A percentile compares a stretch with the other conserved stretches of the same genome.
Conservation (phyloP, 148 eudicot genomes). For the Heliosperma pusillum region DNA sequence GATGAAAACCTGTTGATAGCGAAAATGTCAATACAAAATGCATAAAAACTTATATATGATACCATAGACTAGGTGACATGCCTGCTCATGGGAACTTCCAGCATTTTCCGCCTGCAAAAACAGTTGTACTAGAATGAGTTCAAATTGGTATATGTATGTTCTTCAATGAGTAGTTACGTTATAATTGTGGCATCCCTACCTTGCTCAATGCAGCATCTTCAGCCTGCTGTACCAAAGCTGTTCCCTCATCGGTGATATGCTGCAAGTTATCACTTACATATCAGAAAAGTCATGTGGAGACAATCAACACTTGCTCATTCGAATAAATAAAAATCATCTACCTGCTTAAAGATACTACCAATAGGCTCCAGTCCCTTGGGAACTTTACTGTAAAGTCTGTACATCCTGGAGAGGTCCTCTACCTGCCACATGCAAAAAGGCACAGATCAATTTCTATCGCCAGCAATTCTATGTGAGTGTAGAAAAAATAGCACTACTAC, state of each 20-base stretch:
- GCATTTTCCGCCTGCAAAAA: slow-evolving; percentile 61
- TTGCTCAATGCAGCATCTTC: slow-evolving; percentile 86
- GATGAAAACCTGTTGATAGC: slow-evolving; percentile 52
- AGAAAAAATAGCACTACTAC: not conserved
- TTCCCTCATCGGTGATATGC: slow-evolving; percentile 89
- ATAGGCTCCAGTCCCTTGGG: slow-evolving; percentile 78
- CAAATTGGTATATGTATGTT: not conserved
- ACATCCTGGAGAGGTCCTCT: slow-evolving; percentile 90
- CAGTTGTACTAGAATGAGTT: not conserved
- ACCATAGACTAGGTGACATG: slow-evolving; percentile 13
- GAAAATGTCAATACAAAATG: slow-evolving; percentile 15
- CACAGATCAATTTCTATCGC: not conserved
- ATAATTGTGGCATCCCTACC: slow-evolving; percentile 29
- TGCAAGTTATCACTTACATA: slow-evolving; percentile 22
- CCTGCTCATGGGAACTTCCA: slow-evolving; percentile 81
- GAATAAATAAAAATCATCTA: slow-evolving; percentile 16
- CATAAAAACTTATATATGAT: not conserved
- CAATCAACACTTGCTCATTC: not conserved
- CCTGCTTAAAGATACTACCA: slow-evolving; percentile 86
- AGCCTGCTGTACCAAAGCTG: slow-evolving; percentile 74
- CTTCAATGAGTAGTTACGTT: not conserved
- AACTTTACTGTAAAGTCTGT: slow-evolving; percentile 76
- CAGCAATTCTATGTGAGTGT: not conserved
- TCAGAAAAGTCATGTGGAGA: not conserved
- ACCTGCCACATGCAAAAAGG: slow-evolving; percentile 37